Percentiles rank a stretch among this genome's conserved stretches.
These are phyloP conservation scores for Phoma sp. DNA, from an alignment of 2,329 filamentous ascomycete genomes.

Conservation along the genomic window DNA sequence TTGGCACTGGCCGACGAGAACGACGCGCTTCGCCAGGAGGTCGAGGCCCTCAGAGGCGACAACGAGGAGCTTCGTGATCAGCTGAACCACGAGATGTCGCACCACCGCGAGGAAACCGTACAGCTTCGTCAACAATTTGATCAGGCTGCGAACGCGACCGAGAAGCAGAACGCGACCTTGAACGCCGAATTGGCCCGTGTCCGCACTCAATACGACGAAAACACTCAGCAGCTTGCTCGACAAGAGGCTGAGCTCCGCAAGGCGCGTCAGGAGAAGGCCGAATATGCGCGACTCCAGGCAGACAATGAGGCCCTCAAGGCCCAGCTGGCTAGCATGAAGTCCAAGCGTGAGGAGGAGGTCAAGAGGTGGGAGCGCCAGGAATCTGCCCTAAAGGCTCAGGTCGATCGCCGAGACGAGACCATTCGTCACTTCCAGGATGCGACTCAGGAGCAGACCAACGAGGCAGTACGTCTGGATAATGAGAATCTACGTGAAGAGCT, in stretches of 20 bases:
- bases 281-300: slow-evolving; percentile 64
- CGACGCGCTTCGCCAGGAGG: slow-evolving; percentile 43
- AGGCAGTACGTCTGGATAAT: slow-evolving; percentile 49
- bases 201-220: slow-evolving; percentile 44
- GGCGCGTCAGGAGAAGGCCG: slow-evolving; percentile 45
- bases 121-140: slow-evolving; percentile 43
- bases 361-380: slow-evolving; percentile 43
- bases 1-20: slow-evolving; percentile 46
- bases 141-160: slow-evolving; percentile 41
- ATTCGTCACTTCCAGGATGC: slow-evolving; percentile 47
- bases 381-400: slow-evolving; percentile 37
- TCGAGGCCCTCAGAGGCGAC: slow-evolving; percentile 43
- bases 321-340: slow-evolving; percentile 77
- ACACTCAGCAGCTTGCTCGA: slow-evolving; percentile 42
- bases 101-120: slow-evolving; percentile 43
- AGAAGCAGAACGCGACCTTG: slow-evolving; percentile 43
- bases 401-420: slow-evolving; percentile 48
- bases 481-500: slow-evolving; percentile 49
- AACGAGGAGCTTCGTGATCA: slow-evolving; percentile 44
- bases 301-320: slow-evolving; percentile 73
- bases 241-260: slow-evolving; percentile 44
- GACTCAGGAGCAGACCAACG: slow-evolving; percentile 46
- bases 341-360: slow-evolving; percentile 66
- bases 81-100: slow-evolving; percentile 40
- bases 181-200: slow-evolving; percentile 41